Evolutionary conservation across 805 yeast species (phyloP).

Genomic region (Candida hispaniensis): DNA sequence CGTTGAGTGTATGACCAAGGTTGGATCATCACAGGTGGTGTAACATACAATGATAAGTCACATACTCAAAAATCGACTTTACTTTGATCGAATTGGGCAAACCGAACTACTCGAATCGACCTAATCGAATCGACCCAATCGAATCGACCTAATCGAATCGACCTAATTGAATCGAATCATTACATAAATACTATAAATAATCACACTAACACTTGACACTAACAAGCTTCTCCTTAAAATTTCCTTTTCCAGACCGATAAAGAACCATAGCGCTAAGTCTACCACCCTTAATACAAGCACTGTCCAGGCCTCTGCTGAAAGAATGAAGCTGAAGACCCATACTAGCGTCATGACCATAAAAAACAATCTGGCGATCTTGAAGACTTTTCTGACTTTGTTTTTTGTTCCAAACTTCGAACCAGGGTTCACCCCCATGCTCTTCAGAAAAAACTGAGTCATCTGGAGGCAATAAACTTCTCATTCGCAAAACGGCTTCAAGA

Average conservation of each 20-base stretch:
- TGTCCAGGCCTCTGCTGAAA: conserved; percentile 70
- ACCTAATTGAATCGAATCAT: too few species aligned
- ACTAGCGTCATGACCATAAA: conserved; percentile 84
- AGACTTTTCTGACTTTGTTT: conserved; percentile 29
- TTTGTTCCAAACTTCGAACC: conserved; percentile 49
- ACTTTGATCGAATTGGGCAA: too few species aligned
- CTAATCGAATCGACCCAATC: too few species aligned
- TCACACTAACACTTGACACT: conserved; percentile 23
- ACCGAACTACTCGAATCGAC: too few species aligned
- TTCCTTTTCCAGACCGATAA: conserved; percentile 22
- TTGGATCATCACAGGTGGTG: too few species aligned
- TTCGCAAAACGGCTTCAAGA: conserved; percentile 52
- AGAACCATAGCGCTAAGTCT: conserved; percentile 53
- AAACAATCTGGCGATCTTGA: conserved; percentile 36
- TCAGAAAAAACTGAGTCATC: conserved; percentile 49
- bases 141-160: too few species aligned
- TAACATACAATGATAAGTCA: too few species aligned
- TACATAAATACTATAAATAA: too few species aligned
- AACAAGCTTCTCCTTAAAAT: conserved; percentile 24
- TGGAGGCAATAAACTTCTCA: conserved; percentile 61
- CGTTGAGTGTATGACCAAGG: conserved; percentile 30
- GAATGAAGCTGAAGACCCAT: conserved; percentile 56
- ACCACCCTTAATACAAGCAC: conserved; percentile 72
- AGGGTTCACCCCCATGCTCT: conserved; percentile 35
- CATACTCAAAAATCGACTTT: too few species aligned